phyloP scores from a whole-genome alignment of 345 rosid species.

The Rhodamnia rubescens region DNA sequence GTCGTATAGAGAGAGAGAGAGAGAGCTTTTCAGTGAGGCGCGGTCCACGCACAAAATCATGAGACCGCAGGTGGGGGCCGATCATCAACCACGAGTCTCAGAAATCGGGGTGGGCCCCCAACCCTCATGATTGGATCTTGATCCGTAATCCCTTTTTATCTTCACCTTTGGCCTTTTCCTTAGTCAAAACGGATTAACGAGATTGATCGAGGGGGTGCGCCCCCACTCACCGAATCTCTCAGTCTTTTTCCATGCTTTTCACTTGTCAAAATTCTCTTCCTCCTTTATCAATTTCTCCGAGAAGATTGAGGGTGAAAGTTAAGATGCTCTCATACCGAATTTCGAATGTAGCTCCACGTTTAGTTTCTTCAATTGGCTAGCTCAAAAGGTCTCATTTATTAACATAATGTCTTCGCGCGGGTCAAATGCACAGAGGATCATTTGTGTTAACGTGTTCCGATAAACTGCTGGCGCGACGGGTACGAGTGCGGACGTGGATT shows the following conservation, averaged over 20 bases:
- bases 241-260: background rate
- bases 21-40: background rate
- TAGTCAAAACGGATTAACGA: background rate
- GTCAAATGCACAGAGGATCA: too few species aligned
- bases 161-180: background rate
- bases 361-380: background rate
- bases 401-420: background rate
- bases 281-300: background rate
- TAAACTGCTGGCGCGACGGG: background rate
- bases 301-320: background rate
- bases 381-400: background rate
- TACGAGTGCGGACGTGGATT: background rate
- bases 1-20: background rate
- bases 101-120: background rate
- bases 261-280: background rate
- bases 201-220: background rate
- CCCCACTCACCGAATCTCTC: background rate
- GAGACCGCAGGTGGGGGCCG: slow-evolving; percentile 13
- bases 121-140: slow-evolving; percentile 11
- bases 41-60: slow-evolving; percentile 23
- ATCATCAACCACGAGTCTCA: slow-evolving; percentile 1
- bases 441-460: too few species aligned
- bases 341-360: background rate
- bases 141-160: background rate
- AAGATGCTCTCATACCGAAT: background rate